phyloP scores from a whole-genome alignment of 2,329 filamentous ascomycete genomes.

The Nothophoma quercina region DNA sequence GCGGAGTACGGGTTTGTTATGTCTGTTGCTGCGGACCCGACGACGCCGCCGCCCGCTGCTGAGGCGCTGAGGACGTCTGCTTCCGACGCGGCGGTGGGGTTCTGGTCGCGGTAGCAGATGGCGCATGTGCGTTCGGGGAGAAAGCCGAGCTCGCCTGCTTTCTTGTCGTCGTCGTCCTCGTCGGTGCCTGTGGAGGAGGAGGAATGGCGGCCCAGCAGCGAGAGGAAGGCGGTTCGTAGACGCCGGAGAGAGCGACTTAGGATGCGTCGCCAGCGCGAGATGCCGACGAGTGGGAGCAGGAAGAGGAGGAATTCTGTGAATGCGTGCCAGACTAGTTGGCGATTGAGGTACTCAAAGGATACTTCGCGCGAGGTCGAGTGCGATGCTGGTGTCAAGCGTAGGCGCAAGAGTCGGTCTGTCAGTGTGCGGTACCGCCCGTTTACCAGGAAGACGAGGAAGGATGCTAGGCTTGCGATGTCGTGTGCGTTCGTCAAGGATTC shows the following conservation, averaged over 20 bases:
- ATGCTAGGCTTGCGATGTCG: conserved; percentile 80
- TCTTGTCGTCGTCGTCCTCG: conserved; percentile 53
- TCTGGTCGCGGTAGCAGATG: conserved; percentile 96
- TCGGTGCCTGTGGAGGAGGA: conserved; percentile 55
- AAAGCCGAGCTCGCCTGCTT: conserved; percentile 79
- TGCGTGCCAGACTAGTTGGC: conserved; percentile 99
- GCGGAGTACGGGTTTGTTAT: conserved; percentile 94
- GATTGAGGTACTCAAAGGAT: conserved; percentile 96
- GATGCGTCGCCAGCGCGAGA: conserved; percentile 91
- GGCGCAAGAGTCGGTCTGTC: conserved; percentile 81
- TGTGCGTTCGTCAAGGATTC: conserved; percentile 74
- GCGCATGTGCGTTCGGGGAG: conserved; percentile 93
- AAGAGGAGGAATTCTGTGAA: conserved; percentile 99
- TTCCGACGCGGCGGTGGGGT: conserved; percentile 66
- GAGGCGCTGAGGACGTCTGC: conserved; percentile 69
- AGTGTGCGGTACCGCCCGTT: conserved; percentile 92
- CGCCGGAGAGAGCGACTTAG: conserved; percentile 86
- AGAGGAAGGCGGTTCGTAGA: conserved; percentile 66
- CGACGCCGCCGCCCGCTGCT: conserved; percentile 75
- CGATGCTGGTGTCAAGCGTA: conserved; percentile 84
- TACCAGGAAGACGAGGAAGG: conserved; percentile 88
- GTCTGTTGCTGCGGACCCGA: conserved; percentile 89
- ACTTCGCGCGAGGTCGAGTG: conserved; percentile 88
- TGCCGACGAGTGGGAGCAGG: conserved; percentile 93
- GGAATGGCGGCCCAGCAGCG: conserved; percentile 53